phyloP scores from a whole-genome alignment of 257 asterid species.

The Lycium ferocissimum region DNA sequence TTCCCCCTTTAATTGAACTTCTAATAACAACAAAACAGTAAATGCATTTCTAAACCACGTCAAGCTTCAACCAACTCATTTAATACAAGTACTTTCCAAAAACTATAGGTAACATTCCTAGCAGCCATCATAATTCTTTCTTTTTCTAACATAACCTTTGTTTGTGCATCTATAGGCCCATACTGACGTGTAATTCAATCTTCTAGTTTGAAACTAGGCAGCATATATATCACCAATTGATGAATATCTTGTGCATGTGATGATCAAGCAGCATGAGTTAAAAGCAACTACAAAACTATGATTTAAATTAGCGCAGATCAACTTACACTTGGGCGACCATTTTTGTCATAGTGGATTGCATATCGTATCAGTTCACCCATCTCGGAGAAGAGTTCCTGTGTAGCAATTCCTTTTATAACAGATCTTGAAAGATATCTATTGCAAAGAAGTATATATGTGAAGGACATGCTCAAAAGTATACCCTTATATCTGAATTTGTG shows the following conservation, averaged over 20 bases:
- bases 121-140: neutral
- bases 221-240: neutral
- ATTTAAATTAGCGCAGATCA: neutral
- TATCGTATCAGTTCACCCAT: constrained; percentile 75
- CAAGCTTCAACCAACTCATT: neutral
- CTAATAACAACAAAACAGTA: neutral
- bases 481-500: constrained; percentile 79
- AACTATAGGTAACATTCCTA: neutral
- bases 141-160: neutral
- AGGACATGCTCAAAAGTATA: constrained; percentile 43
- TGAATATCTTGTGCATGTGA: constrained; percentile 14
- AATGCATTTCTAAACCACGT: constrained; percentile 2
- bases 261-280: neutral
- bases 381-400: constrained; percentile 80
- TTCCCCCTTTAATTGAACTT: neutral
- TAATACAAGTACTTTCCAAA: neutral
- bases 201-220: neutral
- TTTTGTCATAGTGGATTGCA: constrained; percentile 74
- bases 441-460: constrained; percentile 37
- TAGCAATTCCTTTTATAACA: constrained; percentile 48
- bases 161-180: neutral
- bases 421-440: constrained; percentile 40
- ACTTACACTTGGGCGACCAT: constrained; percentile 84
- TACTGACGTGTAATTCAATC: neutral
- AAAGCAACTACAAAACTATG: neutral